Base-by-base conservation (phyloP, 805 yeast genomes). In the Pichia kluyveri region DNA sequence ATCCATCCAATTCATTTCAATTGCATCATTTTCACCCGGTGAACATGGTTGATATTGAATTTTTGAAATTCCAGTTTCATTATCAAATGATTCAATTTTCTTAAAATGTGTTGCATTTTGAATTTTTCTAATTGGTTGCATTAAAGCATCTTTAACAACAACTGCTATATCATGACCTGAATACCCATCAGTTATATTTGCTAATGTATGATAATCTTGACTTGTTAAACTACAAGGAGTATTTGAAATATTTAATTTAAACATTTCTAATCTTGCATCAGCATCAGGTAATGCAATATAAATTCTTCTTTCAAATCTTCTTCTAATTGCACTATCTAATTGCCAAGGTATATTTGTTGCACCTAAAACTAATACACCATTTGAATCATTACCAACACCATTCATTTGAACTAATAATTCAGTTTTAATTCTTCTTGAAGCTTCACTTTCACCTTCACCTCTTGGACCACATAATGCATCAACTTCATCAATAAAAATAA, bases 261-360 rank as follows among this genome's bases (percentile, higher is more conserved):
- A 93, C 98, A 93, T 91, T 53, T 81, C 82, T 11, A 88, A 78
- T 56, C 99, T 75, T 5, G 96, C 96, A 52, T 86, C 89, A n/a
- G 78, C 77, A 51, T 93, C 99, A 0, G 99, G 99, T 48, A 93
- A 72, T 4, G 99, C 84, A 53, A 93, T 93, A 63, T 93, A 93
- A 51, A 93, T 93, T 69, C 99, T 81, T 56, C 85, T 80, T 66
- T 93, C 99, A 60, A 93, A 93, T 66, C 99, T 82, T 69, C 99
- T 82, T 66, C 99, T 79, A 43, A 93, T 87, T 8, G 99, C 99
- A 42, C 97, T 88, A 66, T 93, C 99, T 56, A 93, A 73, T 69
- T 91, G 97, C 99, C 99, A 93, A 18, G 99, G 99, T 51, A 93
- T 93, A 65, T 93, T 93, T 8, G 99, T 93, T 2, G 99, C 99